Conservation (phyloP, 331 rosid genomes). For the Stylosanthes scabra region DNA sequence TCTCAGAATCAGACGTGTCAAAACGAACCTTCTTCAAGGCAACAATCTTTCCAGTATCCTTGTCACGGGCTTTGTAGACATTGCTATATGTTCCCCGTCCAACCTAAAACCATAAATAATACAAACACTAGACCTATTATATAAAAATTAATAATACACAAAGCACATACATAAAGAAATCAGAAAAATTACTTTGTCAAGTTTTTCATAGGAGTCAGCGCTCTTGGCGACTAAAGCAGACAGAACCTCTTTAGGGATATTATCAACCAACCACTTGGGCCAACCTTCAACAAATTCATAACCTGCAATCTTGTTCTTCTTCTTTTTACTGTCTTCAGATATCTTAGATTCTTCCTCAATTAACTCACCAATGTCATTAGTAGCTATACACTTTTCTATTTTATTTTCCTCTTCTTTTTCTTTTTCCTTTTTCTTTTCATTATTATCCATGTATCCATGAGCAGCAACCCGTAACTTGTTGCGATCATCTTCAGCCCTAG, state of each 20-base stretch:
- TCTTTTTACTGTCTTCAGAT: slow-evolving; percentile 19
- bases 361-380: not conserved
- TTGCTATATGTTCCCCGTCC: slow-evolving; percentile 75
- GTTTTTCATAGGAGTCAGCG: slow-evolving; percentile 67
- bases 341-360: slow-evolving; percentile 36
- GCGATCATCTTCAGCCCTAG: not conserved
- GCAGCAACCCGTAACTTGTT: not conserved
- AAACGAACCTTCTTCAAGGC: slow-evolving; percentile 73
- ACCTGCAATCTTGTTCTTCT: slow-evolving; percentile 44
- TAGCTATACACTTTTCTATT: slow-evolving; percentile 2
- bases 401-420: not conserved
- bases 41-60: slow-evolving; percentile 56
- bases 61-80: slow-evolving; percentile 68
- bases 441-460: not conserved
- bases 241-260: slow-evolving; percentile 47
- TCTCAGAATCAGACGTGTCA: slow-evolving; percentile 64
- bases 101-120: slow-evolving; percentile 28
- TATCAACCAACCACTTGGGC: slow-evolving; percentile 72
- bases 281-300: slow-evolving; percentile 56
- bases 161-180: not conserved
- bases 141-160: not conserved
- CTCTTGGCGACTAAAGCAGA: slow-evolving; percentile 53
- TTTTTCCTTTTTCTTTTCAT: not conserved
- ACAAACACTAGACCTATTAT: not conserved
- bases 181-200: slow-evolving; percentile 47